Evolutionary conservation across 2,329 filamentous ascomycete species (phyloP).

Genomic region (Chaetoscypha palmicola): DNA sequence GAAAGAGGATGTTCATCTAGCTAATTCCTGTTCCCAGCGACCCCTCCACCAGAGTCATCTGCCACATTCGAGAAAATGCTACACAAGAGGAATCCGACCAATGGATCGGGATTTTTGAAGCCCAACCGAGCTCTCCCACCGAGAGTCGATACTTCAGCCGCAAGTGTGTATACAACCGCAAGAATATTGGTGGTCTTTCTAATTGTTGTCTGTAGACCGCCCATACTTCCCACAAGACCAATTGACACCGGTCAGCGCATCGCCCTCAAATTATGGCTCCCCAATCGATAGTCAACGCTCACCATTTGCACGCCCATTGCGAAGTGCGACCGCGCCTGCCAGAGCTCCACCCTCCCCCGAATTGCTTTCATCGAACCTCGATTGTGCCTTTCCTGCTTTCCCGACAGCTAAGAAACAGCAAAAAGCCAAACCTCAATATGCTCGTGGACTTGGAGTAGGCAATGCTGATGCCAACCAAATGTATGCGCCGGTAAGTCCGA

Average conservation of each 20-base stretch:
- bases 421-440: slow-evolving; percentile 10
- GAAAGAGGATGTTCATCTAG: neutral
- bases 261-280: slow-evolving; percentile 55
- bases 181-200: slow-evolving; percentile 24
- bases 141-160: slow-evolving; percentile 44
- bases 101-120: slow-evolving; percentile 29
- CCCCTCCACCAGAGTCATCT: slow-evolving; percentile 27
- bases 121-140: slow-evolving; percentile 37
- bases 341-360: slow-evolving; percentile 39
- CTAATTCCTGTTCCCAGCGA: slow-evolving; percentile 20
- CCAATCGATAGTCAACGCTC: slow-evolving; percentile 45
- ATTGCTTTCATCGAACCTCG: slow-evolving; percentile 36
- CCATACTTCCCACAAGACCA: slow-evolving; percentile 49
- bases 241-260: slow-evolving; percentile 57
- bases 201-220: slow-evolving; percentile 40
- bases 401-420: slow-evolving; percentile 29
- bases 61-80: slow-evolving; percentile 21
- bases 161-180: slow-evolving; percentile 39
- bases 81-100: slow-evolving; percentile 19
- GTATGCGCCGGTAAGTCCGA: slow-evolving; percentile 44
- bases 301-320: slow-evolving; percentile 30
- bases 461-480: slow-evolving; percentile 32
- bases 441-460: slow-evolving; percentile 12
- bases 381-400: slow-evolving; percentile 48
- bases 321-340: slow-evolving; percentile 35